Base-by-base conservation (phyloP, 2,329 filamentous ascomycete genomes). In the Colletotrichum sp. region DNA sequence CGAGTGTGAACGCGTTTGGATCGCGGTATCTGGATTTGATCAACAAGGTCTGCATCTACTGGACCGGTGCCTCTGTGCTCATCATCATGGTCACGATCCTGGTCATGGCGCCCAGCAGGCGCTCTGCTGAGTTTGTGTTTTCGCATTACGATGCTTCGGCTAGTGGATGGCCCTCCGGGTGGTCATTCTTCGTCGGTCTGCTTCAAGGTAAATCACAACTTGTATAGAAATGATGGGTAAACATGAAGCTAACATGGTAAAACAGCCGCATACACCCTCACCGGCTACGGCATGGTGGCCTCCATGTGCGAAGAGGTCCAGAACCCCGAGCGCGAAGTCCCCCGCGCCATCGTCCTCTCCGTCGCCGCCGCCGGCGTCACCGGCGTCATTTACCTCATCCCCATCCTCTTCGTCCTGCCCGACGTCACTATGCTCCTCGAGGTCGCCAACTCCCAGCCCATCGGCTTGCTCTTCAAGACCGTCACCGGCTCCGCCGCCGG, bases 341-440 rank as follows among this genome's bases (percentile, higher is more conserved):
- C 93, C 62, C 93, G 91, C 80, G 93, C 93, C 67, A 94, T 95
- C 79, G 92, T 94, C 2, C 84, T 94, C 43, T 94, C 92, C 0
- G 92, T 94, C 3, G 91, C 91, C 1, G 92, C 92, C 1, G 93
- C 92, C 1, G 92, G 91, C 34, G 79, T 94, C 56, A 94, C 93
- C 0, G 93, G 93, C 8, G 81, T 93, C 10, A 82, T 92, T 78
- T 96, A 94, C 83, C 83, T 96, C 16, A 90, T 96, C 58, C 94
- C 94, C 0, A 89, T 96, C 77, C 88, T 96, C 30, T 96, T 96
- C 82, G 93, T 95, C 43, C 87, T 96, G 32, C 94, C 94, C 0
- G 89, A 94, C 66, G 89, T 96, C 8, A 79, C 91, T 77, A 84
- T 87, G 62, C 89, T 96, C 18, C 90, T 94, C 32, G 83, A 84